Base-by-base conservation (phyloP, 345 rosid species). In the Dovyalis caffra region DNA sequence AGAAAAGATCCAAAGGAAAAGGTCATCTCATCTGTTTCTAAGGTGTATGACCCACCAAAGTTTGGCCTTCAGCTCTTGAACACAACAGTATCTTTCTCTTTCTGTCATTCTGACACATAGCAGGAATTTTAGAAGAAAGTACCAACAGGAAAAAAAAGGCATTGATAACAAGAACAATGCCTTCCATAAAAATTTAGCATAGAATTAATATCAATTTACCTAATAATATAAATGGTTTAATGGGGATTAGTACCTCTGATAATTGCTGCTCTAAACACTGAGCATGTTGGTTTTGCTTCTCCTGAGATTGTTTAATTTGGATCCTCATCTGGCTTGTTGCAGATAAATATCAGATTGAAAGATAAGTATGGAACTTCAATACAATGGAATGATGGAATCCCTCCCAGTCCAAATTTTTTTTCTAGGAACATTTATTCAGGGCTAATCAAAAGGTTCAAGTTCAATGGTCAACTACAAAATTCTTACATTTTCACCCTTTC, bases 101-200 rank as follows among this genome's bases (percentile, higher is more conserved):
- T 77, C 74, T 71, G 14, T 40, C 56, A 23, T 51, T 71, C 81
- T 79, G 81, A 71, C 43, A 26, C 38, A 35, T 37, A 72, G 53
- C 20, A 64, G 8, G 29, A 57, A 38, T 16, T n/a, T 68, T 70
- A 73, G 69, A 66, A 65, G 38, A 69, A 47, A 26, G 58, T 31
- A n/a, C 60, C 4, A 58, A 29, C 21, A 69, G 37, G 37, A 23
- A 69, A 16, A 15, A 8, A 60, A 8, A 47, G 31, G 18, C 14
- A 53, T 70, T 43, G 47, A 12, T 43, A 43, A 43, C 2, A 43
- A 31, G 25, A 43, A 16, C 18, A 18, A 2, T 3, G 40, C 18
- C 71, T 43, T 43, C 47, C 47, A 43, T 5, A 10, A 43, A 47
- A 45, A 68, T 16, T 68, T 25, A 5, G 56, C 7, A 28, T 25